Evolutionary conservation across 768 basidiomycete species (phyloP).

Genomic region (Tricholoma sp.): DNA sequence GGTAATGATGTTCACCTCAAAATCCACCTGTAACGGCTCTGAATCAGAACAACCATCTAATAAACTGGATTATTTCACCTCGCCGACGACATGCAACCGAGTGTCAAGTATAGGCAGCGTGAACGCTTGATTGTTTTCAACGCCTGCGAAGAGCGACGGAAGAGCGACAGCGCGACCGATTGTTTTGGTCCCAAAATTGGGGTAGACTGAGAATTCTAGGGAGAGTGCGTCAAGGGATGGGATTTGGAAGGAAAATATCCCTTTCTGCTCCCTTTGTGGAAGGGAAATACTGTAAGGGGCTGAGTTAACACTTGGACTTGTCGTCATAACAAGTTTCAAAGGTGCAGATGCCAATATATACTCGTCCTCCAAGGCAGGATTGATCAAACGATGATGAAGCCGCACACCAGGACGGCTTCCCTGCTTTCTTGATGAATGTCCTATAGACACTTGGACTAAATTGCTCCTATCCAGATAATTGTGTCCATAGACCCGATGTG

Average conservation of each 20-base stretch:
- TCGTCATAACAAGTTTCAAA: constrained; percentile 93
- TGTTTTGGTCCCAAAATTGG: constrained; percentile 95
- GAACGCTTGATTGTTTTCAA: constrained; percentile 49
- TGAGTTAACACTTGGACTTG: constrained; percentile 74
- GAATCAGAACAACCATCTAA: constrained; percentile 6
- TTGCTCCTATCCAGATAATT: constrained; percentile 86
- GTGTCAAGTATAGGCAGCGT: constrained; percentile 85
- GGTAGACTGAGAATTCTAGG: constrained; percentile 92
- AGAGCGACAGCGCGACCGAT: constrained; percentile 90
- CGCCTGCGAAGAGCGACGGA: constrained; percentile 61
- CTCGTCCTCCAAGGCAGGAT: constrained; percentile 60
- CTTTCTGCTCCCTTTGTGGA: constrained; percentile 65
- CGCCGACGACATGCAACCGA: constrained; percentile 89
- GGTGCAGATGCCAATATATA: constrained; percentile 71
- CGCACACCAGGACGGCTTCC: constrained; percentile 45
- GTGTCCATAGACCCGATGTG: constrained; percentile 95
- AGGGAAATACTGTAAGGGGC: constrained; percentile 89
- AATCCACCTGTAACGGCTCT: constrained; percentile 57
- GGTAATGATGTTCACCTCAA: constrained; percentile 81
- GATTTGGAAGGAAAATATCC: constrained; percentile 85
- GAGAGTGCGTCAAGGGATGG: constrained; percentile 65
- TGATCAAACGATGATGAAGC: constrained; percentile 70
- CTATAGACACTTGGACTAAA: constrained; percentile 83
- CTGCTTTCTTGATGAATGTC: constrained; percentile 46
- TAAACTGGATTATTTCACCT: constrained; percentile 43